Evolutionary conservation across 2,329 filamentous ascomycete genomes (phyloP), one percentile per base, ranked within the genome.

Genomic region (Talaromyces sp.): DNA sequence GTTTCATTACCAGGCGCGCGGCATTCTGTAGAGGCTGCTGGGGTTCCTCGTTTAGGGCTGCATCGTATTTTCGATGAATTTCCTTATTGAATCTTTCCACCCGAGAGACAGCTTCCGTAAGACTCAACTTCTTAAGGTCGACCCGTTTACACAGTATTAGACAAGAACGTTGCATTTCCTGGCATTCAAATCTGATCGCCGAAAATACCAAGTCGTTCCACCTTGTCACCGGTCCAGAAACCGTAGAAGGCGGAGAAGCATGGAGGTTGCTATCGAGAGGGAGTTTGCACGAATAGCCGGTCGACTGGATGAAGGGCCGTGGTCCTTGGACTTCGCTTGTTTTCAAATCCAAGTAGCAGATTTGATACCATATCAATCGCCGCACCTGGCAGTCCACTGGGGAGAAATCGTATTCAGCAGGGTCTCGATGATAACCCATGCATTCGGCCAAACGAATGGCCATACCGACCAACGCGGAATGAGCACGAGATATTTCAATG

Each of bases 401-500:
- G 3, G 82, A 84, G 61, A 89, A 81, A 1, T 83, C 85, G 68
- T 89, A 91, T 9, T 82, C 80, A 54, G 85, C 83, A 14, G 88
- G 87, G 65, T 92, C 89, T 6, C 88, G 83, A 70, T 92, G 88
- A 27, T 92, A 76, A 2, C 89, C 88, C 87, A 92, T 91, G 68
- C 89, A 91, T 76, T 92, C 88, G 6, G 88, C 89, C 71, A 92
- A 84, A n/a, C 89, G 82, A 51, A 92, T 87, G 2, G 87, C 88
- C n/a, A 88, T 86, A 3, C 88, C 89, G 3, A 90, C 84, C 0
- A 92, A 79, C 2, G 89, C 87, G 4, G 88, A 90, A 73, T 92
- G 89, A 4, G 87, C 85, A 64, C 89, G 81, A 8, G 89, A 91
- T 3, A 92, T 81, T 73, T 83, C 83, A 60, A 89, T 81, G 66